Evolutionary conservation across 148 eudicot species (phyloP), one percentile per base, ranked within the genome.

Genomic region (Vaccinium myrtillus): DNA sequence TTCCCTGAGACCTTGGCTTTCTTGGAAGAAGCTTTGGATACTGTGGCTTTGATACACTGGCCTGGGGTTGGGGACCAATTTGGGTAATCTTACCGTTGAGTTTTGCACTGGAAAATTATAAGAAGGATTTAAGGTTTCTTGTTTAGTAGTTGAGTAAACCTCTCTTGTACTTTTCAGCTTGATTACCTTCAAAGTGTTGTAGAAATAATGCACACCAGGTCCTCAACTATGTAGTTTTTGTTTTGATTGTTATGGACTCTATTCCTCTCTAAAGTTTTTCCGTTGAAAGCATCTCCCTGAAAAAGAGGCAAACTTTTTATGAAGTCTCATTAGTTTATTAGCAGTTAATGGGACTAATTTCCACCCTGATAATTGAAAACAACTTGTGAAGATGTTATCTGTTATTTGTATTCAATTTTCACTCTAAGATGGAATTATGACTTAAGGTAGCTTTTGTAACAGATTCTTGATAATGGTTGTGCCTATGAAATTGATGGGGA

Each of bases 401-500:
- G 49, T 1, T 46, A 27, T 27, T 65, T 81, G 27, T 80, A 56
- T 56, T 8, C 8, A 15, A 18, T 63, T 84, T 49, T 79, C 0
- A 21, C 13, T 78, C 56, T 19, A 8, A 15, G 12, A 58, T 63
- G 32, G 61, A 25, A 53, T 75, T 78, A 76, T 80, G 71, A 46
- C 49, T 51, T 36, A 1, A 63, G 80, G 46, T 43, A 78, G 23
- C 79, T 70, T 87, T 63, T n/a, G 63, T 87, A 86, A 58, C 91
- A 97, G 99, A 95, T 97, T 82, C 86, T 94, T 87, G 93, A 90
- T 81, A 97, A 95, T 83, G 98, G 95, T 30, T 91, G 84, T 89
- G 99, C 96, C 53, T 97, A 95, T 83, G 78, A 78, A 59, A 87
- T 91, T 80, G 89, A 90, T 73, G 98, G 95, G 58, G 99, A 95